Conservation (phyloP, 192 early-diverging fungal species). For the Fimicolochytrium jonesii region DNA sequence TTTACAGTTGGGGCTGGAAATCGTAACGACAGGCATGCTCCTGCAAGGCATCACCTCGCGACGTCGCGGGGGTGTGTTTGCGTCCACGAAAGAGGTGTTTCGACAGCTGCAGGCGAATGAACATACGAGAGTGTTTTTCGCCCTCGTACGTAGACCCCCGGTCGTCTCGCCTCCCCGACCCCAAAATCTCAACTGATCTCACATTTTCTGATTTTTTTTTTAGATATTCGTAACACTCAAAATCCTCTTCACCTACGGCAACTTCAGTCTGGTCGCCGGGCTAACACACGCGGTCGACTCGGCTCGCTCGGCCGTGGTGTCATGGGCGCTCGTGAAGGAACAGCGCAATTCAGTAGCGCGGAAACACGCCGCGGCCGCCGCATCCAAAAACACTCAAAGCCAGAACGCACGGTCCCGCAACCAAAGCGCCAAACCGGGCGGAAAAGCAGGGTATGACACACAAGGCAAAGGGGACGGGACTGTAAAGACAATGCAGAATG, state of each 20-base stretch:
- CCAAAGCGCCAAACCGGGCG: no score
- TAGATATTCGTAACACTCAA: conserved; percentile 29
- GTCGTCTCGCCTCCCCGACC: no score
- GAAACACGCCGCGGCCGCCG: neutral
- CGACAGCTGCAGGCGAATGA: conserved; percentile 23
- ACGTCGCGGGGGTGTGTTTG: conserved; percentile 1
- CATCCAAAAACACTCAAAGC: neutral
- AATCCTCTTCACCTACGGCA: conserved; percentile 17
- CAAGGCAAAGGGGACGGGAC: no score
- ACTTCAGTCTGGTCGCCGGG: conserved; percentile 2
- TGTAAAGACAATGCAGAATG: no score
- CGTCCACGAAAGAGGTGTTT: conserved; percentile 24
- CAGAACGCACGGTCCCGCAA: no score
- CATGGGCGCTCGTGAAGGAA: conserved; percentile 24
- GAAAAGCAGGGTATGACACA: no score
- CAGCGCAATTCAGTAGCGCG: conserved; percentile 6
- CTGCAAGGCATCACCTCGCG: conserved; percentile 15
- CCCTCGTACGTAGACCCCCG: conserved; percentile 4
- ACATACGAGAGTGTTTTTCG: conserved; percentile 23
- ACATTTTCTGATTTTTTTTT: neutral
- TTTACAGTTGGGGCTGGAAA: conserved; percentile 25
- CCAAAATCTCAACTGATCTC: neutral
- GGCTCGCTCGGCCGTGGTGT: conserved; percentile 26
- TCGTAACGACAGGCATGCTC: conserved; percentile 13
- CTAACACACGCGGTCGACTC: conserved; percentile 25